Conservation (phyloP, 1,139 yeast genomes). For the Saccharomyces hybrid region DNA sequence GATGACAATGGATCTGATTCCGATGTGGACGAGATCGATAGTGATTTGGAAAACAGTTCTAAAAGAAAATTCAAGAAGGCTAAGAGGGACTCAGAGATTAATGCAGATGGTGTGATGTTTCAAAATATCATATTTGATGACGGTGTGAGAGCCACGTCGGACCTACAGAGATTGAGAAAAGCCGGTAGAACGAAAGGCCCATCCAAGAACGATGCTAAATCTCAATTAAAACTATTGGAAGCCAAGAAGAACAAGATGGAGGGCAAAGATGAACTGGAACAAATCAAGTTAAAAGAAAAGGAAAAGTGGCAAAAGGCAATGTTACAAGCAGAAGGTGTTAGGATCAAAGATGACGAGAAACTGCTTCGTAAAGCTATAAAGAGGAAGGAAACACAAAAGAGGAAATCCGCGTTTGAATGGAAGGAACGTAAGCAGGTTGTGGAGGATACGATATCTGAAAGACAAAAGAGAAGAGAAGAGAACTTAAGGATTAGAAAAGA, state of each 20-base stretch:
- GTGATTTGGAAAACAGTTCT: constrained; percentile 36
- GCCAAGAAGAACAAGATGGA: constrained; percentile 60
- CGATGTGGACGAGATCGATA: constrained; percentile 33
- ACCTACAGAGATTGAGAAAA: constrained; percentile 55
- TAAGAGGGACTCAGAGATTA: constrained; percentile 35
- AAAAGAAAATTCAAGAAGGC: constrained; percentile 32
- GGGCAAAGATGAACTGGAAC: constrained; percentile 55
- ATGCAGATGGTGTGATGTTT: constrained; percentile 46
- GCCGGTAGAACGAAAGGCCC: constrained; percentile 62
- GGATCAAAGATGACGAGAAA: constrained; percentile 83
- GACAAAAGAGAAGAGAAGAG: constrained; percentile 80
- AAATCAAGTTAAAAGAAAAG: constrained; percentile 54
- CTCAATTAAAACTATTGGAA: constrained; percentile 71
- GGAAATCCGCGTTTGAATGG: constrained; percentile 82
- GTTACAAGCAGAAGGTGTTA: constrained; percentile 82
- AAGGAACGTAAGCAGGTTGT: constrained; percentile 75
- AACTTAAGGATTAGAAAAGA: constrained; percentile 76
- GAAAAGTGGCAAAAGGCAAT: constrained; percentile 80
- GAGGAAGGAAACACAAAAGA: constrained; percentile 69
- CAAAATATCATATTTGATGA: constrained; percentile 80
- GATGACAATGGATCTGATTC: constrained; percentile 35
- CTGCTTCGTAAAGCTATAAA: constrained; percentile 77
- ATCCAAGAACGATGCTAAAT: constrained; percentile 73
- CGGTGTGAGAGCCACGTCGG: constrained; percentile 76
- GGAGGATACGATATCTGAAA: constrained; percentile 62